A percentile compares a stretch with the other conserved stretches of the same genome.
phyloP scores from a whole-genome alignment of 2,329 filamentous ascomycete species.

The Stachybotrys chlorohalonatus region DNA sequence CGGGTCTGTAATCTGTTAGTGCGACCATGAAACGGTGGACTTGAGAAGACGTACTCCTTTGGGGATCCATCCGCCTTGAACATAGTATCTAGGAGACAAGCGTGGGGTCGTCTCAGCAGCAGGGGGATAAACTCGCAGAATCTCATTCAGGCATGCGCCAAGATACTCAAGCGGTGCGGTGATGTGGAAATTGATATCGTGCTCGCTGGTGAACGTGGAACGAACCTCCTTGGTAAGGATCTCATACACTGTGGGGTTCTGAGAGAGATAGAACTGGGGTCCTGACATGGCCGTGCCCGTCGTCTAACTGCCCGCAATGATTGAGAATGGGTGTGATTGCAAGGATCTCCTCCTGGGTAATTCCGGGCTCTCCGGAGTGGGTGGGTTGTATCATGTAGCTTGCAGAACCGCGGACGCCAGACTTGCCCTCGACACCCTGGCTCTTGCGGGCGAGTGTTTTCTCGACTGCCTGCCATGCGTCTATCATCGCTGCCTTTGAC shows the following conservation, averaged over 20 bases:
- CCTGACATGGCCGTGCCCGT: conserved; percentile 21
- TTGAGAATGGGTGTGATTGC: conserved; percentile 10
- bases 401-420: conserved; percentile 10
- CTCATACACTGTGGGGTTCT: conserved; percentile 16
- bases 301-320: conserved; percentile 23
- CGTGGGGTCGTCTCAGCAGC: conserved; percentile 17
- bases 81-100: conserved; percentile 18
- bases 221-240: conserved; percentile 26
- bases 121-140: conserved; percentile 30
- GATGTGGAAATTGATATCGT: conserved; percentile 27
- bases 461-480: conserved; percentile 4
- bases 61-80: conserved; percentile 24
- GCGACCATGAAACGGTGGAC: not conserved
- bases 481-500: conserved; percentile 10
- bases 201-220: conserved; percentile 18
- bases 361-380: conserved; percentile 16
- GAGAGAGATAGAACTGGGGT: conserved; percentile 18
- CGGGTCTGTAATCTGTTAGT: conserved; percentile 19
- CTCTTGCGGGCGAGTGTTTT: conserved; percentile 9
- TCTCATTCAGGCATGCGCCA: conserved; percentile 30
- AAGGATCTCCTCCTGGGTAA: conserved; percentile 25
- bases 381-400: conserved; percentile 20
- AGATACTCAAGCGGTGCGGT: conserved; percentile 23
- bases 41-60: conserved; percentile 17
- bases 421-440: conserved; percentile 9